Conservation (phyloP, 768 basidiomycete genomes). For the Kondoa subrosea region DNA sequence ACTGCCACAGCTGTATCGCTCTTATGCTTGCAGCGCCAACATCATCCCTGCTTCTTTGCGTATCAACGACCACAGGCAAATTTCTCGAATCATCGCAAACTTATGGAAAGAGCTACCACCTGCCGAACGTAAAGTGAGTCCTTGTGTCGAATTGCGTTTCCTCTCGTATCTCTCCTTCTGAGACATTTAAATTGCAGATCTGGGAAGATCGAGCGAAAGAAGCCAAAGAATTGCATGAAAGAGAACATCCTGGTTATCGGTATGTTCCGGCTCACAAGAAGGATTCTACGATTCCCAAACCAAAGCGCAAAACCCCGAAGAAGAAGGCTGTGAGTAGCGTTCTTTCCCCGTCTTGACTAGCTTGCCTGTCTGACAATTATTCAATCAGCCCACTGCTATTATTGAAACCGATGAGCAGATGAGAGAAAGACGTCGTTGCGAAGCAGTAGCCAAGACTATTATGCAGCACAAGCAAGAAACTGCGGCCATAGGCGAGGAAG, state of each 20-base stretch:
- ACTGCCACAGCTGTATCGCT: not conserved
- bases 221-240: not conserved
- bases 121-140: not conserved
- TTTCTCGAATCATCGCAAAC: conserved; percentile 7
- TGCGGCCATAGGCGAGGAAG: not conserved
- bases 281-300: not conserved
- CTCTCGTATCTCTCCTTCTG: not conserved
- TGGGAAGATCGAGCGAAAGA: not conserved
- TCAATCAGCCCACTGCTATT: not conserved
- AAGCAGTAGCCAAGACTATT: not conserved
- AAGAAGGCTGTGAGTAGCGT: not conserved
- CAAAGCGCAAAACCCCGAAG: conserved; percentile 2
- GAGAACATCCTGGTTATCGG: not conserved
- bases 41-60: conserved; percentile 4
- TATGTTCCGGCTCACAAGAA: not conserved
- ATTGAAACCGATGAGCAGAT: not conserved
- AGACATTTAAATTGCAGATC: no score
- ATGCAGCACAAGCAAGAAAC: not conserved
- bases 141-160: not conserved
- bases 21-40: conserved; percentile 1
- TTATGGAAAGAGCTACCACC: conserved; percentile 5
- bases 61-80: conserved; percentile 8
- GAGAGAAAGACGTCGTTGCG: conserved; percentile 1
- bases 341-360: not conserved
- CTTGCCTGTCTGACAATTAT: not conserved